These are phyloP conservation scores for Candida vaughaniae DNA, from an alignment of 805 yeast genomes.

Conservation along the genomic window DNA sequence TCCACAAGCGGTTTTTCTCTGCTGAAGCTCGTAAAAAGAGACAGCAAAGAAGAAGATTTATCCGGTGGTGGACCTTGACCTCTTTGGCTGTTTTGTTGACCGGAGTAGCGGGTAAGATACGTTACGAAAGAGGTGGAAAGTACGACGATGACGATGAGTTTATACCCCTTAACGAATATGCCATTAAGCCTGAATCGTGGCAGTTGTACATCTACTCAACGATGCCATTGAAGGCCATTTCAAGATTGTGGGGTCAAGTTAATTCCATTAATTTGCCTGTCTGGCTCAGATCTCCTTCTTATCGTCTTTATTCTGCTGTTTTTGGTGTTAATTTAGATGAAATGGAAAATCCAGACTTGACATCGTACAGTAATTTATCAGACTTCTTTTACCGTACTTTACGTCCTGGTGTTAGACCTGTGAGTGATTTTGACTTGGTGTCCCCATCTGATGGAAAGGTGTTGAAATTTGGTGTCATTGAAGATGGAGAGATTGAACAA, in stretches of 20 bases:
- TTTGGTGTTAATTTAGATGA: constrained; percentile 92
- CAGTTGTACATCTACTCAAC: constrained; percentile 85
- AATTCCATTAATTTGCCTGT: constrained; percentile 81
- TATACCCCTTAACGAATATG: constrained; percentile 33
- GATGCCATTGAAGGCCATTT: constrained; percentile 84
- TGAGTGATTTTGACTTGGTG: constrained; percentile 63
- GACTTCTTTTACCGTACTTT: constrained; percentile 89
- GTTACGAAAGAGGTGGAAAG: constrained; percentile 32
- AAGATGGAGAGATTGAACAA: constrained; percentile 88
- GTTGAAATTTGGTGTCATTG: constrained; percentile 76
- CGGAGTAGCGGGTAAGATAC: constrained; percentile 51
- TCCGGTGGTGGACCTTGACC: constrained; percentile 55
- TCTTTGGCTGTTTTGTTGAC: constrained; percentile 52
- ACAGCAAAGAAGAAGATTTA: constrained; percentile 39
- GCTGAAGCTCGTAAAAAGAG: constrained; percentile 41
- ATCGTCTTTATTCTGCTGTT: constrained; percentile 66
- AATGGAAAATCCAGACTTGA: constrained; percentile 78
- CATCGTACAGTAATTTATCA: constrained; percentile 72
- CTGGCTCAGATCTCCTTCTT: constrained; percentile 85
- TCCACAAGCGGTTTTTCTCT: constrained; percentile 41
- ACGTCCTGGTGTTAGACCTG: constrained; percentile 75
- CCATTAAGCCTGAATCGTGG: constrained; percentile 77
- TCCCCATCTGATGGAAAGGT: constrained; percentile 95
- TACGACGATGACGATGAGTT: constrained; percentile 24
- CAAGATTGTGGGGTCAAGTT: constrained; percentile 92